Percentiles rank a stretch among this genome's conserved stretches.
These are phyloP conservation scores for Ascobolus immersus DNA, from an alignment of 495 filamentous ascomycete species.

Conservation along the genomic window DNA sequence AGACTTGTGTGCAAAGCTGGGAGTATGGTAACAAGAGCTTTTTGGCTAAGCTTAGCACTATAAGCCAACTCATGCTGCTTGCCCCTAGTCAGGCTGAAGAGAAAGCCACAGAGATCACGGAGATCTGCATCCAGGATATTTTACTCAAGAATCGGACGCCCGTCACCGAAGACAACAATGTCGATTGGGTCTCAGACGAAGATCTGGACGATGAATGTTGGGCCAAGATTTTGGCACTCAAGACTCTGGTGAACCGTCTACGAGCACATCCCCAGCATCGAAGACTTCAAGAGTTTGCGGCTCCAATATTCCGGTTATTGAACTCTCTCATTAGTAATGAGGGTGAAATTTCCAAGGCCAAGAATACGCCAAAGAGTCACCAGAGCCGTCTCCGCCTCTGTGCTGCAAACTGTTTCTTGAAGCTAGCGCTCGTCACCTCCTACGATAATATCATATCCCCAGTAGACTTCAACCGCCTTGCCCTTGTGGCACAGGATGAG, in stretches of 20 bases:
- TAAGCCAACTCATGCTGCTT: slow-evolving; percentile 62
- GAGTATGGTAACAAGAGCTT: slow-evolving; percentile 49
- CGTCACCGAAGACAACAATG: slow-evolving; percentile 24
- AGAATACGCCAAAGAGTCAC: slow-evolving; percentile 47
- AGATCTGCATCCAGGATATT: slow-evolving; percentile 50
- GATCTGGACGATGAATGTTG: slow-evolving; percentile 52
- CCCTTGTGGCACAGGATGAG: slow-evolving; percentile 53
- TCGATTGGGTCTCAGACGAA: slow-evolving; percentile 41
- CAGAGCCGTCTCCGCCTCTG: slow-evolving; percentile 51
- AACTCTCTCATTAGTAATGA: slow-evolving; percentile 43
- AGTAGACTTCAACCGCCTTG: slow-evolving; percentile 50
- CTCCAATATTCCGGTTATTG: slow-evolving; percentile 50
- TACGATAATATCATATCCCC: slow-evolving; percentile 55
- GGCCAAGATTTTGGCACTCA: slow-evolving; percentile 72
- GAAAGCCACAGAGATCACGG: slow-evolving; percentile 46
- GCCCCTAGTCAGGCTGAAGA: slow-evolving; percentile 48
- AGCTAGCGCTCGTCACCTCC: slow-evolving; percentile 33
- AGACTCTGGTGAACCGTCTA: slow-evolving; percentile 65
- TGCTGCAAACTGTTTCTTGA: slow-evolving; percentile 59
- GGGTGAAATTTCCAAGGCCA: slow-evolving; percentile 52
- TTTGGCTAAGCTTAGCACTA: slow-evolving; percentile 56
- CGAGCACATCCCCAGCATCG: slow-evolving; percentile 35
- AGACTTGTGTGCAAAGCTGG: slow-evolving; percentile 49
- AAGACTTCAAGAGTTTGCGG: slow-evolving; percentile 36
- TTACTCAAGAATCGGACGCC: slow-evolving; percentile 40